A percentile compares a stretch with the other conserved stretches of the same genome.
phyloP scores from a whole-genome alignment of 176 grass and related monocot genomes.

The Hordeum vulgare region MorexV3_pseudomolecules_assembly NC_058523.1:523767687-523768186 shows the following conservation, averaged over 20 bases:
- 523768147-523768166: not conserved
- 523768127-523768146: constrained; percentile 87
- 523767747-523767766: no score
- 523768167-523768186: not conserved
- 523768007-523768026: constrained; percentile 63
- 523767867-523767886: constrained; percentile 6
- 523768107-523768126: constrained; percentile 94
- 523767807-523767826: no score
- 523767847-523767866: not conserved
- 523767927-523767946: constrained; percentile 99
- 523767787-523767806: no score
- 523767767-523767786: no score
- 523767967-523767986: constrained; percentile 77
- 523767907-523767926: constrained; percentile 38
- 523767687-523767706: not conserved
- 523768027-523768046: constrained; percentile 88
- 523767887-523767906: not conserved
- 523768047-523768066: constrained; percentile 90
- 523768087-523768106: constrained; percentile 96
- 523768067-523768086: constrained; percentile 84
- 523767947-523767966: constrained; percentile 85
- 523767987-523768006: constrained; percentile 68
- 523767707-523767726: not conserved
- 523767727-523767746: no score
- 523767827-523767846: no score